Evolutionary conservation across 1,284 basidiomycete genomes (phyloP), one percentile per base, ranked within the genome.

Genomic region (Grifola frondosa): DNA sequence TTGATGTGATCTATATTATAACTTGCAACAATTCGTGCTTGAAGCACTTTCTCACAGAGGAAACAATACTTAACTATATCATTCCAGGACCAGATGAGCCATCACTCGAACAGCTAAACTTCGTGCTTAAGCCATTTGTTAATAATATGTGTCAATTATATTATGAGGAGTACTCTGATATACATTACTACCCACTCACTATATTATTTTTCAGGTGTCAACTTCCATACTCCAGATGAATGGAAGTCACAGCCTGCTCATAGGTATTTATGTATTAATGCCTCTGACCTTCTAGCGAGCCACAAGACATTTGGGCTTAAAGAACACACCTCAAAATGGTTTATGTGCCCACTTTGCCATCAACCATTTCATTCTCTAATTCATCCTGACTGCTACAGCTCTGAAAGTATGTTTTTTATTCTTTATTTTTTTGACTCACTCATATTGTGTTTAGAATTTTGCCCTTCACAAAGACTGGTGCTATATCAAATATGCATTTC

Each of bases 61-160:
- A 58, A 22, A 51, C 53, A 16, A 39, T 53, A 17, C 40, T 58
- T 5, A 40, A 48, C 11, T 40, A 25, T 17, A 30, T 53, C 3
- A 46, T 57, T 17, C 46, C 56, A 6, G 56, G 56, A 1, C 54
- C 56, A 1, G 17, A 38, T 13, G 56, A 58, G 31, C 56, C 56
- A 5, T 48, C 48, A 3, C 35, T 47, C 0, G 54, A 53, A 28
- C 28, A 46, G 15, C 29, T 58, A 2, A 57, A 53, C 30, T 17
- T 30, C 13, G 36, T 51, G 3, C 28, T 43, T 1, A 35, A 43
- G 2, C 12, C 25, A 2, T 43, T 43, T 19, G 23, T 43, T n/a
- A n/a, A n/a, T n/a, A n/a, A n/a, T n/a, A n/a, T n/a, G n/a, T n/a
- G n/a, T n/a, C n/a, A n/a, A n/a, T n/a, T n/a, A n/a, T n/a, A n/a